Base-by-base conservation (phyloP, 2,329 filamentous ascomycete genomes). In the Fusarium sp. region DNA sequence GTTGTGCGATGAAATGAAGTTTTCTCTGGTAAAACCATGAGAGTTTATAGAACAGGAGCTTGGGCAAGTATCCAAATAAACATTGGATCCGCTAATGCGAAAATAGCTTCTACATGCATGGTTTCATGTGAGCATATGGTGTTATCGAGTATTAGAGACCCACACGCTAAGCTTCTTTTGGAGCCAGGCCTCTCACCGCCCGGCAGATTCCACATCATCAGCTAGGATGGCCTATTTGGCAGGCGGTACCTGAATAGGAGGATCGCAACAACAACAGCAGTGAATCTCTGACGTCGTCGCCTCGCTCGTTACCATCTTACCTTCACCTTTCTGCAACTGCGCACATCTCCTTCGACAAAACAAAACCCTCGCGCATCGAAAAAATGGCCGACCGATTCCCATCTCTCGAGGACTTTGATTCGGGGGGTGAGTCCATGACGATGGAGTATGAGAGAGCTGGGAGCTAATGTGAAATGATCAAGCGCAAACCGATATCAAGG, bases 361-460 rank as follows among this genome's bases (percentile, higher is more conserved):
- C 17, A 63, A 37, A 27, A 52, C 35, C 25, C 25, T 50, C 25
- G 54, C 54, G 56, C 56, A 71, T 60, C 59, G 59, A 14, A 85
- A 79, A 54, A 52, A 95, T 95, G 93, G 93, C 93, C 58, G 92
- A 95, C 84, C 87, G 92, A 79, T 95, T 95, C 82, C 93, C 93
- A 78, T 94, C 93, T 54, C 85, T 95, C 78, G 93, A 95, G 83
- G 93, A 95, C 80, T 93, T 95, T 81, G 91, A 93, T 82, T 89
- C 89, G 33, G 89, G 89, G 78, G 88, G 89, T 91, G 84, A 82
- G 86, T 78, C 50, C 63, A 77, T 70, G 65, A 74, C 64, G 43
- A 66, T 27, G 52, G 58, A 25, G 40, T 33, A 72, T 68, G 65
- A 59, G 40, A 37, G 40, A 66, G 70, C 61, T 52, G 20, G 50